Evolutionary conservation across 2,329 filamentous ascomycete genomes (phyloP).

Genomic region (Orbilia javanica): DNA sequence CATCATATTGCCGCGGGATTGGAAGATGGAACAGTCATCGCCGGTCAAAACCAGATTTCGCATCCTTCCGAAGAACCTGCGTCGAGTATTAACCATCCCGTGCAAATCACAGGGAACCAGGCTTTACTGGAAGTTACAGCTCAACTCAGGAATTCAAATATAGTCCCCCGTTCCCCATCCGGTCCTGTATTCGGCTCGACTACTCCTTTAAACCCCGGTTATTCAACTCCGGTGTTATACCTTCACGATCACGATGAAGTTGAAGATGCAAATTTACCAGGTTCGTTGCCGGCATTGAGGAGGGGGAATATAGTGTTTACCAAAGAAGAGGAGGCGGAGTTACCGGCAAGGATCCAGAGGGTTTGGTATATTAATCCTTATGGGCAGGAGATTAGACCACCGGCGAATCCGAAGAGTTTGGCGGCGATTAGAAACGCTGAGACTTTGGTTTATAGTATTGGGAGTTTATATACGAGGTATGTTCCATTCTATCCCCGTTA

Average conservation of each 20-base stretch:
- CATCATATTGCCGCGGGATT: constrained; percentile 92
- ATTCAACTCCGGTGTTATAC: constrained; percentile 61
- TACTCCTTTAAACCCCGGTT: constrained; percentile 54
- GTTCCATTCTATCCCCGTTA: background rate
- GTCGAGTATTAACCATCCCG: constrained; percentile 18
- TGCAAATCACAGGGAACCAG: constrained; percentile 62
- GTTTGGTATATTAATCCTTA: constrained; percentile 99
- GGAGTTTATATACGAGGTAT: constrained; percentile 84
- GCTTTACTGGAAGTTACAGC: constrained; percentile 62
- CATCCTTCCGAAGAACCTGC: constrained; percentile 80
- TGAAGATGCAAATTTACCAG: constrained; percentile 84
- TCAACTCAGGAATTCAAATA: constrained; percentile 13
- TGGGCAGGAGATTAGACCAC: constrained; percentile 91
- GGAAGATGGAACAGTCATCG: constrained; percentile 80
- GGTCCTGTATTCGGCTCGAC: constrained; percentile 22
- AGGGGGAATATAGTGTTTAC: constrained; percentile 85
- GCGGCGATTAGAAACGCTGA: constrained; percentile 75
- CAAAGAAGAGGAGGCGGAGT: constrained; percentile 79
- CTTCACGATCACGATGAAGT: constrained; percentile 70
- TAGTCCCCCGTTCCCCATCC: constrained; percentile 58
- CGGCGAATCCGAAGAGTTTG: constrained; percentile 83
- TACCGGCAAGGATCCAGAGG: constrained; percentile 81
- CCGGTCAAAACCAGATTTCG: constrained; percentile 91
- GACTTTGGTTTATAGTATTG: constrained; percentile 88
- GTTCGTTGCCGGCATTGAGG: constrained; percentile 82